Percentiles rank a stretch among this genome's conserved stretches.
These are phyloP conservation scores for Castanopsis chinensis DNA, from an alignment of 306 rosid species.

Conservation along the genomic window DNA sequence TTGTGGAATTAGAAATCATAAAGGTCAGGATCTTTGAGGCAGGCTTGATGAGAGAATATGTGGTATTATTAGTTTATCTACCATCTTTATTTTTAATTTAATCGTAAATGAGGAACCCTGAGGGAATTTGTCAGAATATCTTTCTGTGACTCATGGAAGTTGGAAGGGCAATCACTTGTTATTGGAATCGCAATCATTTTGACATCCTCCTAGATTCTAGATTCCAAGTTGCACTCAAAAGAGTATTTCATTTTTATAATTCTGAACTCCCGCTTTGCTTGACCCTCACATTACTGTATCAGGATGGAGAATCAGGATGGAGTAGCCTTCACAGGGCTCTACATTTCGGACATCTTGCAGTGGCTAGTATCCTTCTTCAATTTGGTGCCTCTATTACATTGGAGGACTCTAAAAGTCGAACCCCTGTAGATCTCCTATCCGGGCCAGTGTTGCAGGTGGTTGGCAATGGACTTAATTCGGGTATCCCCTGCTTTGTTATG, in stretches of 20 bases:
- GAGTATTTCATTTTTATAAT: constrained; percentile 1
- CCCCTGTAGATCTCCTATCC: constrained; percentile 85
- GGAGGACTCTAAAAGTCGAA: constrained; percentile 84
- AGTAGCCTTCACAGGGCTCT: constrained; percentile 97
- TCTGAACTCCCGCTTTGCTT: background rate
- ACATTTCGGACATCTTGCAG: constrained; percentile 95
- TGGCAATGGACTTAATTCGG: constrained; percentile 54
- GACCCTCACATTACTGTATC: constrained; percentile 19
- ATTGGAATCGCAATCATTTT: background rate
- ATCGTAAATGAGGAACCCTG: background rate
- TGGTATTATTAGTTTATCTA: background rate
- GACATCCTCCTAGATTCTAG: background rate
- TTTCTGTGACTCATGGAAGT: background rate
- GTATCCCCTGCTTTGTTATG: constrained; percentile 40
- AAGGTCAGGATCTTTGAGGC: background rate
- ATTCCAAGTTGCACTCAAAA: background rate
- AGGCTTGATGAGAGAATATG: background rate
- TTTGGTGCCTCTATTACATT: constrained; percentile 69
- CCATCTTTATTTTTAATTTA: background rate
- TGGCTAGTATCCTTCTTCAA: constrained; percentile 82
- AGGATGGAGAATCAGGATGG: constrained; percentile 99
- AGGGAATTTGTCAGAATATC: background rate
- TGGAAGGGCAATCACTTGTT: background rate
- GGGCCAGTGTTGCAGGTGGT: constrained; percentile 69
- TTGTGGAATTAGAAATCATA: background rate